A percentile compares a stretch with the other conserved stretches of the same genome.
These are phyloP conservation scores for Solanum pinnatisectum DNA, from an alignment of 257 asterid genomes.

Conservation along the genomic window DNA sequence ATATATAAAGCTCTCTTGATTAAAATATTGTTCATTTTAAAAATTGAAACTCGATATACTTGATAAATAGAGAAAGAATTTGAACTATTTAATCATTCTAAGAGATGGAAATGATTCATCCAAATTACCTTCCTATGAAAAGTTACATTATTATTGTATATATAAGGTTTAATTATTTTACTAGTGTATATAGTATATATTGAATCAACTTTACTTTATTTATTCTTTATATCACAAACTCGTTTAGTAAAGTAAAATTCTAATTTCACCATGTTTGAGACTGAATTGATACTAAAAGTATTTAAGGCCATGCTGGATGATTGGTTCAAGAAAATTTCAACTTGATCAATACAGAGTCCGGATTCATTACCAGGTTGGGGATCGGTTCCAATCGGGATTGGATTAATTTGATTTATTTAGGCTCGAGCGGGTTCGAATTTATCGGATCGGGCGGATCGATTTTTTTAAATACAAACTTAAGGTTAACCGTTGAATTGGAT, in stretches of 20 bases:
- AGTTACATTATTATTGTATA: not conserved
- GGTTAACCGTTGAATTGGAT: no score
- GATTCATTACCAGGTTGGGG: not conserved
- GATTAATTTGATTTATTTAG: not conserved
- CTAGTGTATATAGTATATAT: not conserved
- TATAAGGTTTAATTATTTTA: not conserved
- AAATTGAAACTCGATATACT: not conserved
- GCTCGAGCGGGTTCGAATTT: not conserved
- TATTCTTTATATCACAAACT: not conserved
- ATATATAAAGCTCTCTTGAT: not conserved
- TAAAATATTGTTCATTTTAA: not conserved
- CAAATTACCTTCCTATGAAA: not conserved
- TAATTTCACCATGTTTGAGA: not conserved
- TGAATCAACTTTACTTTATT: not conserved
- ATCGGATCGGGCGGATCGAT: fast-evolving
- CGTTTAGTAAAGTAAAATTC: not conserved
- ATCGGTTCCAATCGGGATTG: no score
- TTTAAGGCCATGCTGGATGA: fast-evolving
- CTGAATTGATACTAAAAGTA: not conserved
- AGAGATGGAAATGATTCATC: not conserved
- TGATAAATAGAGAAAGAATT: not conserved
- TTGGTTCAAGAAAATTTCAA: not conserved
- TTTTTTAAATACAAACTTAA: no score
- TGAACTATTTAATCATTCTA: not conserved
- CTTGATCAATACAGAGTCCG: not conserved